These are phyloP conservation scores for Trametes pubescens DNA, from an alignment of 1,284 basidiomycete genomes.

Conservation along the genomic window DNA sequence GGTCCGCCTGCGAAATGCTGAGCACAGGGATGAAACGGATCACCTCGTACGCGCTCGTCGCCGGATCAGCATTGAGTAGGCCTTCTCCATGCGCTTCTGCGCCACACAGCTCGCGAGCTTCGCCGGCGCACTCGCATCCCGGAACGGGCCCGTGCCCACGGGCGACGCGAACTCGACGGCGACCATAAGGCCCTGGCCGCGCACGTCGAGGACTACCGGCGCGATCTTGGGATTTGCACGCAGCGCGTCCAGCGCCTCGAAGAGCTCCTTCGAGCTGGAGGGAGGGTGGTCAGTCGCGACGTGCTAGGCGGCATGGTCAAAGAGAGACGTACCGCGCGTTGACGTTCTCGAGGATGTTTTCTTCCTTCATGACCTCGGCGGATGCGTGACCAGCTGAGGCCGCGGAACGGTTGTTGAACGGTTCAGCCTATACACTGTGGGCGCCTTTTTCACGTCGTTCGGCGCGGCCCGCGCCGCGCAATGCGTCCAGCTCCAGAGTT, in stretches of 20 bases:
- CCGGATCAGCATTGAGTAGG: constrained; percentile 80
- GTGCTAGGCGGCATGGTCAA: neutral
- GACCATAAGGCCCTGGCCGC: constrained; percentile 84
- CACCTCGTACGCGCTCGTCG: constrained; percentile 83
- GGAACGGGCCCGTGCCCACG: constrained; percentile 46
- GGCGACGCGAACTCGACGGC: constrained; percentile 83
- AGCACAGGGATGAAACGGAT: constrained; percentile 83
- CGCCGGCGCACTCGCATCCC: constrained; percentile 57
- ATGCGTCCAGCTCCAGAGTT: no score
- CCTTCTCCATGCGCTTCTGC: constrained; percentile 84
- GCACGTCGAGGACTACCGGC: constrained; percentile 75
- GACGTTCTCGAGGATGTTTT: constrained; percentile 84
- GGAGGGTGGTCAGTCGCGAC: neutral
- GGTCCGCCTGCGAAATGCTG: constrained; percentile 68
- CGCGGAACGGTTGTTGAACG: no score
- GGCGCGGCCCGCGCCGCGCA: no score
- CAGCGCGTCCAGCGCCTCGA: constrained; percentile 66
- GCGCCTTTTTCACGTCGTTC: no score
- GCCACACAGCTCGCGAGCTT: constrained; percentile 80
- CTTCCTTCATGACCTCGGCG: constrained; percentile 78
- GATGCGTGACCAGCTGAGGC: no score
- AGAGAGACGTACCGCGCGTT: constrained; percentile 59
- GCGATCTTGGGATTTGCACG: constrained; percentile 58
- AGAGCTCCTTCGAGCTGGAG: constrained; percentile 76
- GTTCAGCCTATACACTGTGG: no score